phyloP scores from a whole-genome alignment of 176 grass and related monocot species.

The Bonia amplexicaulis region DNA sequence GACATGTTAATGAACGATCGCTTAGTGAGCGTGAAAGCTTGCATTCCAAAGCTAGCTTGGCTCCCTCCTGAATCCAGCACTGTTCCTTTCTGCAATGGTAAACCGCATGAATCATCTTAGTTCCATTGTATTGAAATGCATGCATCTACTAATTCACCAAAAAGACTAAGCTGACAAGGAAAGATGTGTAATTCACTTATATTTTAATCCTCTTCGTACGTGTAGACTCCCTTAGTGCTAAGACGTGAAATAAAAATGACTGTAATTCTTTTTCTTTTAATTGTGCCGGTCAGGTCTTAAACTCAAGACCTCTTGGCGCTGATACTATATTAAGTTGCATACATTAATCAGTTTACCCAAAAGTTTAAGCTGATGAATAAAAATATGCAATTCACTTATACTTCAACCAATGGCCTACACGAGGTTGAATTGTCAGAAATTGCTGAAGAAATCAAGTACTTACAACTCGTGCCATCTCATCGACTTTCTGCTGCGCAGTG shows the following conservation, averaged over 20 bases:
- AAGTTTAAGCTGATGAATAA: too few species aligned
- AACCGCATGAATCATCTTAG: neutral
- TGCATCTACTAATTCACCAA: too few species aligned
- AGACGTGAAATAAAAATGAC: too few species aligned
- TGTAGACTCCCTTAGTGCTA: too few species aligned
- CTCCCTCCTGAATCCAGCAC: conserved; percentile 82
- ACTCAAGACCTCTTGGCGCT: rapidly evolving
- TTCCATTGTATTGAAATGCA: neutral
- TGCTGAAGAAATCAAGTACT: conserved; percentile 28
- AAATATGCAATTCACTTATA: too few species aligned
- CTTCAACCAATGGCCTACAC: neutral
- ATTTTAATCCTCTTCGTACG: too few species aligned
- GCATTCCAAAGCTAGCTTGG: conserved; percentile 90
- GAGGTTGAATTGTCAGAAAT: neutral
- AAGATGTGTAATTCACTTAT: too few species aligned
- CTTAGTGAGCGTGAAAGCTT: conserved; percentile 61
- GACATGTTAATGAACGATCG: conserved; percentile 94
- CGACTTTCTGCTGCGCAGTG: conserved; percentile 57
- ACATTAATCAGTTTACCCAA: rapidly evolving
- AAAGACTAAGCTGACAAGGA: too few species aligned
- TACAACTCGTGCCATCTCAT: conserved; percentile 83
- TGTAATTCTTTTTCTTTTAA: too few species aligned
- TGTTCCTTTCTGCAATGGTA: conserved; percentile 75
- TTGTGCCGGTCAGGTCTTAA: rapidly evolving
- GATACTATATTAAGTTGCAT: too few species aligned